Evolutionary conservation across 2,329 filamentous ascomycete species (phyloP).

Genomic region (Sclerotinia minor): DNA sequence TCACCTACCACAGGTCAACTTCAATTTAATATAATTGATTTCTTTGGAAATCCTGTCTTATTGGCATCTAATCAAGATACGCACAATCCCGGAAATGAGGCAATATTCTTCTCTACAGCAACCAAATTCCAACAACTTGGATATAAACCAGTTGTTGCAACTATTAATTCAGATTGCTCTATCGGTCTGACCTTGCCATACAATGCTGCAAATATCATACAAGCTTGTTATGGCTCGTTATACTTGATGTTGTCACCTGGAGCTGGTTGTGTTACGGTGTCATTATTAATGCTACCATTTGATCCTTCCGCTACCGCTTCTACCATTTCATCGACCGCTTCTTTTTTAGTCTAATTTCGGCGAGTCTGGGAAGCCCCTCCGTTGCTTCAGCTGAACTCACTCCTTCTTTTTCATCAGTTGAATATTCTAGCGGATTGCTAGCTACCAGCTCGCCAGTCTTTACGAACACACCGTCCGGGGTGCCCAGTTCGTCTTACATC

Average conservation of each 20-base stretch:
- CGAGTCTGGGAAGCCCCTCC: constrained; percentile 19
- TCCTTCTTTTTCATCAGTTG: constrained; percentile 17
- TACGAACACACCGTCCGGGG: constrained; percentile 15
- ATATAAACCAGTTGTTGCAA: constrained; percentile 27
- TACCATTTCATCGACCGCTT: background rate
- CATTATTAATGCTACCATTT: constrained; percentile 17
- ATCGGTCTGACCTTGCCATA: constrained; percentile 27
- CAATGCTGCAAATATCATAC: constrained; percentile 25
- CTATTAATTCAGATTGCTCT: constrained; percentile 27
- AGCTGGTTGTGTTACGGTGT: background rate
- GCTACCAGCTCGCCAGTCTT: constrained; percentile 17
- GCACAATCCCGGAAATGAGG: constrained; percentile 29
- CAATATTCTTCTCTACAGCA: constrained; percentile 28
- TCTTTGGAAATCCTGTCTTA: constrained; percentile 25
- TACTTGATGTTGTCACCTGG: constrained; percentile 17
- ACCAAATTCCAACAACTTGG: constrained; percentile 18
- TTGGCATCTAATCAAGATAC: constrained; percentile 30
- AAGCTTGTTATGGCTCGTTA: constrained; percentile 18
- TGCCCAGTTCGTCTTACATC: constrained; percentile 15
- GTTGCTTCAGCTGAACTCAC: constrained; percentile 4
- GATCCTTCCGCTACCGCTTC: constrained; percentile 1
- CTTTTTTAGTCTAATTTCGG: constrained; percentile 26
- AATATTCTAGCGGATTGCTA: constrained; percentile 14
- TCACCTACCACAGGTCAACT: constrained; percentile 25
- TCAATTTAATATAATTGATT: constrained; percentile 26